These are phyloP conservation scores for Amesomyces nigricolor DNA, from an alignment of 2,329 filamentous ascomycete species.

Conservation along the genomic window DNA sequence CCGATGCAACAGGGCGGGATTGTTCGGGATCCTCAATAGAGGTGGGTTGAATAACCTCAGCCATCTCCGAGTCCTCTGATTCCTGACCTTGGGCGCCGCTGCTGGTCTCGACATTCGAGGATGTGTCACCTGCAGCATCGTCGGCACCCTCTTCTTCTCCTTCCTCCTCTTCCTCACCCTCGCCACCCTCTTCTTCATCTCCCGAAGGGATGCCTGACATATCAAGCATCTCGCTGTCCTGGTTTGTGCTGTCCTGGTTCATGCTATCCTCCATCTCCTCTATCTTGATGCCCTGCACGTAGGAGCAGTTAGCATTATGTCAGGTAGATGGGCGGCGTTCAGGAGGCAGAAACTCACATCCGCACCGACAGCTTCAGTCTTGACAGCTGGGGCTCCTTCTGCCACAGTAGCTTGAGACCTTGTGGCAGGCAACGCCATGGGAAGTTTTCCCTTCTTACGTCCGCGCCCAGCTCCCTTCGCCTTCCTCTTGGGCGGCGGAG, in stretches of 20 bases:
- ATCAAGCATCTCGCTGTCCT: constrained; percentile 51
- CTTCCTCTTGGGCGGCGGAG: constrained; percentile 75
- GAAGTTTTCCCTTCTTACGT: constrained; percentile 67
- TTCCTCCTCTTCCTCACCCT: constrained; percentile 43
- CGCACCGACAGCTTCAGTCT: constrained; percentile 34
- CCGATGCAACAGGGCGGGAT: constrained; percentile 5
- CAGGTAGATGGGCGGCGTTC: background rate
- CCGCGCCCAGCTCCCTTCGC: constrained; percentile 71
- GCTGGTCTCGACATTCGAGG: constrained; percentile 30
- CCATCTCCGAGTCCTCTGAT: constrained; percentile 25
- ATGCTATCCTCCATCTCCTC: constrained; percentile 40
- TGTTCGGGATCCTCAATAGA: constrained; percentile 25
- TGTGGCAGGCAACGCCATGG: constrained; percentile 32
- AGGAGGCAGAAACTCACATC: constrained; percentile 33
- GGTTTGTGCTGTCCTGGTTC: constrained; percentile 43
- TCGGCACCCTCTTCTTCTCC: constrained; percentile 38
- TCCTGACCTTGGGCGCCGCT: constrained; percentile 29
- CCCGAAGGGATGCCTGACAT: constrained; percentile 42
- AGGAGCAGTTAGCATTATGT: constrained; percentile 12
- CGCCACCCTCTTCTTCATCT: constrained; percentile 46
- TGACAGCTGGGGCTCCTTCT: constrained; percentile 35
- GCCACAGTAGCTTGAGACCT: constrained; percentile 33
- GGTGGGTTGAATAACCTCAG: constrained; percentile 22
- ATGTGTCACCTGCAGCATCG: constrained; percentile 41
- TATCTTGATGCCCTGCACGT: constrained; percentile 35